A percentile compares a stretch with the other conserved stretches of the same genome.
Evolutionary conservation across 495 filamentous ascomycete genomes (phyloP).

Genomic region (Polyplosphaeria fusca): DNA sequence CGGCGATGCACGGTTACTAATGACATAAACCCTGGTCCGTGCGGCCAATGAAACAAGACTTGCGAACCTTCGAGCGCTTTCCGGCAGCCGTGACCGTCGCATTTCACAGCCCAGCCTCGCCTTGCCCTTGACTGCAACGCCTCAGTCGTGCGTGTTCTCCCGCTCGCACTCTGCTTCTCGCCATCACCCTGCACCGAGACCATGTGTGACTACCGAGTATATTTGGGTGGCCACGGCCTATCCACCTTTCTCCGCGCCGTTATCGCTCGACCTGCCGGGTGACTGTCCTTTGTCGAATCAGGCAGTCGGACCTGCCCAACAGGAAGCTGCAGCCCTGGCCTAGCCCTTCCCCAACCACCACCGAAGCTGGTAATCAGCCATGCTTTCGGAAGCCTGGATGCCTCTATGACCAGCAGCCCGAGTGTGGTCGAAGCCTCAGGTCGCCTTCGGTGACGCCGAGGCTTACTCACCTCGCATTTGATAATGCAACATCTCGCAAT

Average conservation of each 20-base stretch:
- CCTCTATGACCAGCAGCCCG: neutral
- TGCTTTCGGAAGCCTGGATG: constrained; percentile 1
- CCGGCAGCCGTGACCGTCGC: neutral
- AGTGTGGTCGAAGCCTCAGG: no score
- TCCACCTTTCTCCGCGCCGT: constrained; percentile 6
- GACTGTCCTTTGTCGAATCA: neutral
- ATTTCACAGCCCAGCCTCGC: no score
- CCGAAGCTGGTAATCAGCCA: neutral
- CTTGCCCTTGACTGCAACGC: no score
- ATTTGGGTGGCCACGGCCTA: neutral
- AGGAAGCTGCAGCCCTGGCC: neutral
- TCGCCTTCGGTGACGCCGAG: no score
- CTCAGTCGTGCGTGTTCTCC: neutral
- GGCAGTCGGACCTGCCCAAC: neutral
- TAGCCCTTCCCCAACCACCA: neutral
- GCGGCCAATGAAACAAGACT: constrained; percentile 22
- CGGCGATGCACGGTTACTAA: constrained; percentile 10
- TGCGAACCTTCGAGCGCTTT: constrained; percentile 31
- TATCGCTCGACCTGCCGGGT: constrained; percentile 4
- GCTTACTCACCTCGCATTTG: no score
- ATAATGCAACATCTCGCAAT: no score
- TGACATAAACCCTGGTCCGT: constrained; percentile 8
- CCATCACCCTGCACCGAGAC: neutral
- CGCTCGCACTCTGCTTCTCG: neutral
- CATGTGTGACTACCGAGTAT: neutral